Base-by-base conservation (phyloP, 2,329 filamentous ascomycete genomes). In the Xylariaceae sp. region DNA sequence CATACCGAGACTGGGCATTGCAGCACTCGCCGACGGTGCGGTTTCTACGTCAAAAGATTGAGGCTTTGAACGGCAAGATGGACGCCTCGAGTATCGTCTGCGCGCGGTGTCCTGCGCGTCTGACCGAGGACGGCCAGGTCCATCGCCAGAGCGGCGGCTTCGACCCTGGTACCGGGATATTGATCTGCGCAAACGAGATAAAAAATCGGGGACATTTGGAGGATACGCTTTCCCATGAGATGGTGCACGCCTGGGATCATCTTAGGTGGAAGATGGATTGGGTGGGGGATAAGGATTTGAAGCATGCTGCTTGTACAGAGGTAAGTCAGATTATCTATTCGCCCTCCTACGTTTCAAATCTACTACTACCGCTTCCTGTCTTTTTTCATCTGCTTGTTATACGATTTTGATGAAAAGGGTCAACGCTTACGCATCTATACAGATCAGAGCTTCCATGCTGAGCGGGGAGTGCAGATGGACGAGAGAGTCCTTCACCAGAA, bases 211-310 rank as follows among this genome's bases (percentile, higher is more conserved):
- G 87, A 28, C 92, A 96, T 72, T 75, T 96, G 66, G 95, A 99
- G 78, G 95, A 99, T 73, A 96, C 93, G 9, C 79, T 99, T 69
- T 88, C 93, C 24, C 95, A 99, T 75, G 95, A 99, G 78, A 96
- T 99, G 92, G 90, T 99, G 50, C 95, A 99, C 74, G 93, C 93
- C 1, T 98, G 92, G 81, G 95, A 99, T 73, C 90, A 96, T 73
- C 71, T 98, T 66, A 80, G 94, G 62, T 99, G 92, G 80, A 95
- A 96, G 75, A 87, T 97, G 40, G 89, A 98, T 71, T 91, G 90
- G 79, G 75, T 79, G n/a, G 85, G 81, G 4, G 79, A 82, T 66
- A 90, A 78, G 78, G 80, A 92, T 73, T 73, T 99, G 75, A 87
- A 88, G 73, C 95, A 99, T 76, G 91, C 93, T 31, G 95, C 95